Evolutionary conservation across 2,329 filamentous ascomycete genomes (phyloP).

Genomic region (Neonectria coccinea): DNA sequence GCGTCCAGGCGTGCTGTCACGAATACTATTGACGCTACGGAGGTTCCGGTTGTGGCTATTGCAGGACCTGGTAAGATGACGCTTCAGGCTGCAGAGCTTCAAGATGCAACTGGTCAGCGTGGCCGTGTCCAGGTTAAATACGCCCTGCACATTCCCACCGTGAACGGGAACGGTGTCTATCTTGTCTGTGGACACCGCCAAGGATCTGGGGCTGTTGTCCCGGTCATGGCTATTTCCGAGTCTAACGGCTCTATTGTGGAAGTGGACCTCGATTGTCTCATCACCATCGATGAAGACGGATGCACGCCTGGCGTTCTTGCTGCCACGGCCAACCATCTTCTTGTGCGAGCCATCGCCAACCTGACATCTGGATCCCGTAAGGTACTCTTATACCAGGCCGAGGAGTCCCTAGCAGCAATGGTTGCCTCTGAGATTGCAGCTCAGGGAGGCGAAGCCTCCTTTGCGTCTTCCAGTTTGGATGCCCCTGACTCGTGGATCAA

Average conservation of each 20-base stretch:
- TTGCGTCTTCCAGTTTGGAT: slow-evolving; percentile 1
- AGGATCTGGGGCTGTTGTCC: background rate
- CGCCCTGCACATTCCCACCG: slow-evolving; percentile 13
- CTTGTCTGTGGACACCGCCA: slow-evolving; percentile 3
- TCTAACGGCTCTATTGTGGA: slow-evolving; percentile 10
- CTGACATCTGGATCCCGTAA: background rate
- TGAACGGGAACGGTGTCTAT: slow-evolving; percentile 2
- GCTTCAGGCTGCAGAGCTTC: slow-evolving; percentile 5
- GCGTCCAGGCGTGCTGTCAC: slow-evolving; percentile 20
- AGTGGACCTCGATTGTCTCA: background rate
- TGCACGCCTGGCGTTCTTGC: slow-evolving; percentile 1
- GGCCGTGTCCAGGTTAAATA: slow-evolving; percentile 13
- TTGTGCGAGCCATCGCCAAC: slow-evolving; percentile 9
- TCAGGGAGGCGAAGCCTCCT: slow-evolving; percentile 7
- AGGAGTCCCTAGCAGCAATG: slow-evolving; percentile 9
- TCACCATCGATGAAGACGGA: background rate
- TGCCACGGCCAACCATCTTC: slow-evolving; percentile 1
- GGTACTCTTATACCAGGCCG: slow-evolving; percentile 12
- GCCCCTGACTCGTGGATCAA: slow-evolving; percentile 12
- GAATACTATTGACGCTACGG: slow-evolving; percentile 10
- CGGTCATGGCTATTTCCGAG: slow-evolving; percentile 16
- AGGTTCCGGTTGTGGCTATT: slow-evolving; percentile 15
- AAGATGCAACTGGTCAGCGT: background rate
- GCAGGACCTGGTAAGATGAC: slow-evolving; percentile 9
- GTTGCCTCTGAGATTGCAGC: slow-evolving; percentile 3